Percentiles rank a stretch among this genome's conserved stretches.
Conservation (phyloP, 441 rosid genomes). For the Gossypium schwendimanii region DNA sequence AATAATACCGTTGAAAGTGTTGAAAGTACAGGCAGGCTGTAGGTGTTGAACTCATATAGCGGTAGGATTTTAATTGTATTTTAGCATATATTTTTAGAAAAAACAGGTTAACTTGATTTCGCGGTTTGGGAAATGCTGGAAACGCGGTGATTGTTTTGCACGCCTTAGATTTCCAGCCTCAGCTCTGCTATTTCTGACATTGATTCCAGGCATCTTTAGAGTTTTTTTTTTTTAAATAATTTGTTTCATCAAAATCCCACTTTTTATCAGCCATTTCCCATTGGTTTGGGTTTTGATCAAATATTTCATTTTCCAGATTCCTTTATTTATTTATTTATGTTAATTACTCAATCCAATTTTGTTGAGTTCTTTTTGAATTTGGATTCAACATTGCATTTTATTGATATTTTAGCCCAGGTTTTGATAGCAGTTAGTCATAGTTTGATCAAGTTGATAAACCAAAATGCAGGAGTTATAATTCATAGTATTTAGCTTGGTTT, state of each 20-base stretch:
- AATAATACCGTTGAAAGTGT: neutral
- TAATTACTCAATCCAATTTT: neutral
- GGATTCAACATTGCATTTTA: conserved; percentile 3
- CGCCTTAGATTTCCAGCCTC: conserved; percentile 25
- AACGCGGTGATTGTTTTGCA: conserved; percentile 19
- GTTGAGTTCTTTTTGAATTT: neutral
- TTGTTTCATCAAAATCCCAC: neutral
- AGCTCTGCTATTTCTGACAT: conserved; percentile 20
- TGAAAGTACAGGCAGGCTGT: neutral
- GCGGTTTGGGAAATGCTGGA: conserved; percentile 12
- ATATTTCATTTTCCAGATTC: neutral
- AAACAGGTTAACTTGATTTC: neutral
- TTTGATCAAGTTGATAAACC: neutral
- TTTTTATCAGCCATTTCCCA: neutral
- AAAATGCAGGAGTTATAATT: neutral
- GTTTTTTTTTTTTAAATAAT: neutral
- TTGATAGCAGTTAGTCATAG: neutral
- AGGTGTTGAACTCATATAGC: neutral
- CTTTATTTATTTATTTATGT: neutral
- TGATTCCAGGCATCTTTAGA: conserved; percentile 22
- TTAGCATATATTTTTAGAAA: neutral
- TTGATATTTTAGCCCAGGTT: neutral
- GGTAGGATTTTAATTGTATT: neutral
- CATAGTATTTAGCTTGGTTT: conserved; percentile 4
- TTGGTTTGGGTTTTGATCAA: neutral